Conservation (phyloP, 441 rosid species). For the Populus hybrid region DNA sequence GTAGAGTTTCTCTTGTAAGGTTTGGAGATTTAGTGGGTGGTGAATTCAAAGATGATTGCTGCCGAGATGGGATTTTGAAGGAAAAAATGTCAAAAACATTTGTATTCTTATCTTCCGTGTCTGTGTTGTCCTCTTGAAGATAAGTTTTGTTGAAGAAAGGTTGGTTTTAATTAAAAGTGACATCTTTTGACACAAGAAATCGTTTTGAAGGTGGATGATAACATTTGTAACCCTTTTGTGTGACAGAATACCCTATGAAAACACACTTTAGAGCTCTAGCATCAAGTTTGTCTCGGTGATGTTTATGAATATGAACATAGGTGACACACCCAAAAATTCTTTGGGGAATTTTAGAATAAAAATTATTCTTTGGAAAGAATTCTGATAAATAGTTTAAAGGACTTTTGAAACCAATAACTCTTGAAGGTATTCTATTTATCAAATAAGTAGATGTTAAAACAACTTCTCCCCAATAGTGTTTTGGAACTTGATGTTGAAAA, state of each 20-base stretch:
- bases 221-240: too few relatives aligned
- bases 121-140: not conserved
- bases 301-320: too few relatives aligned
- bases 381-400: too few relatives aligned
- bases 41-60: too few relatives aligned
- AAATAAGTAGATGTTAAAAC: too few relatives aligned
- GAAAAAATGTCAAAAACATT: not conserved
- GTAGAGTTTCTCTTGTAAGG: not conserved
- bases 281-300: not conserved
- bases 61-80: too few relatives aligned
- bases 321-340: not conserved
- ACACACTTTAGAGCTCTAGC: too few relatives aligned
- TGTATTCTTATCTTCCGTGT: not conserved
- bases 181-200: not conserved
- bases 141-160: not conserved
- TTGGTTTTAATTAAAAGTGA: not conserved
- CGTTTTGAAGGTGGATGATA: not conserved
- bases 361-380: not conserved
- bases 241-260: not conserved
- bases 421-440: too few relatives aligned
- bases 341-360: not conserved
- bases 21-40: not conserved
- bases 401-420: not conserved
- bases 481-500: too few relatives aligned
- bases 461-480: too few relatives aligned